These are phyloP conservation scores for Elaeis guineensis DNA, from an alignment of 176 grass and related monocot genomes.

Conservation along the genomic window DNA sequence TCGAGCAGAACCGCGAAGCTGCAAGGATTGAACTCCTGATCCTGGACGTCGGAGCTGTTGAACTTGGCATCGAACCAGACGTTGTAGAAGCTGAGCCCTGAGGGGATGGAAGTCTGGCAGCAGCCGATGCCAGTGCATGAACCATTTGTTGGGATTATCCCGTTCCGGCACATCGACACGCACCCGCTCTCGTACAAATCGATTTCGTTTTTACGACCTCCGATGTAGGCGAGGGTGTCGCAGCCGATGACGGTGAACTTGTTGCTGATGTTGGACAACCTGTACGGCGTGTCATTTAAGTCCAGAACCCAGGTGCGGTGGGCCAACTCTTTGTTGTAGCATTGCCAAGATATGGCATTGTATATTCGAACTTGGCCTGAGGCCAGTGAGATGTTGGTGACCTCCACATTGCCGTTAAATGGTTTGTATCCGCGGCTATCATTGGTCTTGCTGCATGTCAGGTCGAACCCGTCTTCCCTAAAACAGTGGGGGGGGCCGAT, in stretches of 20 bases:
- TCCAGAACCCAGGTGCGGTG: fast-evolving
- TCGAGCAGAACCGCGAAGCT: not conserved
- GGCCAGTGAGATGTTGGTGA: slow-evolving; percentile 4
- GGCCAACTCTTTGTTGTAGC: not conserved
- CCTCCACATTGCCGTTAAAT: not conserved
- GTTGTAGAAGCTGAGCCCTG: not conserved
- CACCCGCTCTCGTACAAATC: slow-evolving; percentile 11
- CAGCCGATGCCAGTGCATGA: slow-evolving; percentile 32
- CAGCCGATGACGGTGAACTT: slow-evolving; percentile 40
- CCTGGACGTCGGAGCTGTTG: not conserved
- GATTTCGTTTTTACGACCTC: fast-evolving
- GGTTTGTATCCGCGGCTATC: not conserved
- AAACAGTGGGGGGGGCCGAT: slow-evolving; percentile 19
- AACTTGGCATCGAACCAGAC: not conserved
- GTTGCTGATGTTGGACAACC: slow-evolving; percentile 18
- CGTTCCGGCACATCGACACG: slow-evolving; percentile 15
- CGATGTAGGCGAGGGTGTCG: slow-evolving; percentile 11
- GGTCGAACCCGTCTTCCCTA: not conserved
- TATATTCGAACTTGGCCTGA: not conserved
- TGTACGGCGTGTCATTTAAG: not conserved
- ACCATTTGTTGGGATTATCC: not conserved
- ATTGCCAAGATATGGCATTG: not conserved
- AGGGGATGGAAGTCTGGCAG: slow-evolving; percentile 24
- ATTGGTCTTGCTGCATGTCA: not conserved
- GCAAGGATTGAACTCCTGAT: not conserved